Evolutionary conservation across 805 yeast species (phyloP), one percentile per base, ranked within the genome.

Genomic region (Pichia occidentalis): DNA sequence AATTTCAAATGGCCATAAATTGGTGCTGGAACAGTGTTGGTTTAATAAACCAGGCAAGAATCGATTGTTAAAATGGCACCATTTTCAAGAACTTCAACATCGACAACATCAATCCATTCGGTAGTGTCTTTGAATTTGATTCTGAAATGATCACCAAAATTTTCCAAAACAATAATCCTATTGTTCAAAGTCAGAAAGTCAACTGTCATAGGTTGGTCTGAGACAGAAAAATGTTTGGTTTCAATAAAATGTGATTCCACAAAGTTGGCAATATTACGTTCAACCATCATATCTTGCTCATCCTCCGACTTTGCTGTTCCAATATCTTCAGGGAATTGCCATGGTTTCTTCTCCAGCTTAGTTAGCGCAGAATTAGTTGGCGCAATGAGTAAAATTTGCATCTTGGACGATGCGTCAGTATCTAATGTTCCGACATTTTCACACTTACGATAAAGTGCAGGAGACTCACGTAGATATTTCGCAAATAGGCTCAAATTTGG

Each of bases 251-350:
- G 95, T 27, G 79, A 71, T 42, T 71, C 64, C 21, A 85, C 68
- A 49, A 82, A 85, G 42, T 64, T 63, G 37, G 68, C 57, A 24
- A 80, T 57, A 55, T 85, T 85, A 12, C 61, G 51, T 16, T 61
- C 54, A 5, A 77, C 68, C 0, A 69, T 60, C 22, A 61, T 57
- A 39, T 79, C 86, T 23, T 38, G 24, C 19, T 45, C 39, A 5
- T 18, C 19, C 31, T 70, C 68, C 17, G 66, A 64, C 33, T 57
- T 54, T 25, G 68, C 61, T 6, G 31, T 14, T 6, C 61, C 65
- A 12, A 75, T 63, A 5, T 64, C 50, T 7, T 52, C 55, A 1
- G 95, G 95, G 57, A 80, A 85, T 53, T 80, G 80, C 95, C 95
- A 86, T 16, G 95, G 95, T 55, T 85, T 85, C 39, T 56, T 39